Evolutionary conservation across 2,329 filamentous ascomycete species (phyloP), one percentile per base, ranked within the genome.

Genomic region (Didymellaceae sp.): DNA sequence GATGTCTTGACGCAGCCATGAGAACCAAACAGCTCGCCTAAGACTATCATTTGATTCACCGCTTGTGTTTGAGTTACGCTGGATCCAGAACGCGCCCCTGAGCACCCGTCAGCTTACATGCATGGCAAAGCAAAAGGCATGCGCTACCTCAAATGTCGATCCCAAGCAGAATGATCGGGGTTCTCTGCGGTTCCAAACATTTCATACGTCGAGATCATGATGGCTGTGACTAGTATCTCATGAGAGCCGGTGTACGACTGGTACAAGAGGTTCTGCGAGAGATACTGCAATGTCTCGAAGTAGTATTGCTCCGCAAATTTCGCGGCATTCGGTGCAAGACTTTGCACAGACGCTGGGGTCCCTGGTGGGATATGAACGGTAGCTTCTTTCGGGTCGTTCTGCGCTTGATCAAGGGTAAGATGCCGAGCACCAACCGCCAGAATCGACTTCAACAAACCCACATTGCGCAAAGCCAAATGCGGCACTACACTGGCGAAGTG

Each of bases 1-100:
- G 0, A 85, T 77, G 60, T 87, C 84, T 62, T 87, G 84, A 18
- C 82, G 74, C 4, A 87, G 70, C 84, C 84, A 87, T 0, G 81
- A 80, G 84, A 85, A 87, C 84, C 84, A 87, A 0, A 84, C 80
- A 0, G 83, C 80, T 47, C 81, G 79, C 25, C 79, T 76, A 0
- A 87, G 70, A 0, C 83, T 82, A 0, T 79, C 78, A 9, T 33
- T 53, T 0, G 78, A 81, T 37, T 82, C 82, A 1, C 83, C 84
- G 47, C 86, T 77, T 28, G 83, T 83, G 37, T 83, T 75, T 35
- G 83, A 81, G 1, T 79, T 84, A 7, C 82, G 74, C 52, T 86
- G 80, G 14, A 87, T 86, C 81, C 84, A 86, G 56, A 86, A 87
- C 0, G 86, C 82, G 1, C 84, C 84, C 61, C 48, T 51, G 13